phyloP scores from a whole-genome alignment of 805 yeast genomes.

The Schwanniomyces sp. region DNA sequence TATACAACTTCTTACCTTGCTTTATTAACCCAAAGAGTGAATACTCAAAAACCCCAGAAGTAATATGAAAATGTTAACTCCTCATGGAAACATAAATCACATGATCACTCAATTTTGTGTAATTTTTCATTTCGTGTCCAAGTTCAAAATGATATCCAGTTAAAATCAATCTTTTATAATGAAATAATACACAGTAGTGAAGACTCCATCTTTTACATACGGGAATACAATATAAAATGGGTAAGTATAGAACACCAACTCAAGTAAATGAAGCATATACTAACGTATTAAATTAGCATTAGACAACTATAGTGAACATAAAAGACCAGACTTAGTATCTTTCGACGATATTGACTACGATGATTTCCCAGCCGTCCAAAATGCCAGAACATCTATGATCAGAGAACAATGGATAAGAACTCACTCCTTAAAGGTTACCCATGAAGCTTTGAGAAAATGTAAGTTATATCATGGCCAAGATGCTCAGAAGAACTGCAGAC shows the following conservation, averaged over 20 bases:
- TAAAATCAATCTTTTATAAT: constrained; percentile 6
- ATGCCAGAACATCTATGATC: constrained; percentile 75
- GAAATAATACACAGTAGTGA: neutral
- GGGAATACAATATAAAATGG: constrained; percentile 10
- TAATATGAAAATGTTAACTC: too few relatives aligned
- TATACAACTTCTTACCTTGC: neutral
- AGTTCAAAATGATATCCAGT: constrained; percentile 6
- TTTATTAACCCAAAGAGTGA: too few relatives aligned
- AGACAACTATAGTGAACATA: constrained; percentile 40
- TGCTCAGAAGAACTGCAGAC: constrained; percentile 72
- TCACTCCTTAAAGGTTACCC: constrained; percentile 63
- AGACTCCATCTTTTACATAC: neutral
- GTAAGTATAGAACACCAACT: constrained; percentile 10
- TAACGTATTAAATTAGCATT: constrained; percentile 15
- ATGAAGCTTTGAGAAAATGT: constrained; percentile 76
- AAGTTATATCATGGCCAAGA: constrained; percentile 56
- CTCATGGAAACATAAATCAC: neutral
- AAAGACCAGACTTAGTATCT: constrained; percentile 70
- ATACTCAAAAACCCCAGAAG: too few relatives aligned
- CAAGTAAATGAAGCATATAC: constrained; percentile 4
- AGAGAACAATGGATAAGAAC: constrained; percentile 80
- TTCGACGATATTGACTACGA: constrained; percentile 81
- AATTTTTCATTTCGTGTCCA: constrained; percentile 1
- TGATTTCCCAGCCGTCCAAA: constrained; percentile 58
- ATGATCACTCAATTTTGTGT: neutral